Evolutionary conservation across 768 basidiomycete species (phyloP), one percentile per base, ranked within the genome.

Genomic region (Amanita pallidorosea): DNA sequence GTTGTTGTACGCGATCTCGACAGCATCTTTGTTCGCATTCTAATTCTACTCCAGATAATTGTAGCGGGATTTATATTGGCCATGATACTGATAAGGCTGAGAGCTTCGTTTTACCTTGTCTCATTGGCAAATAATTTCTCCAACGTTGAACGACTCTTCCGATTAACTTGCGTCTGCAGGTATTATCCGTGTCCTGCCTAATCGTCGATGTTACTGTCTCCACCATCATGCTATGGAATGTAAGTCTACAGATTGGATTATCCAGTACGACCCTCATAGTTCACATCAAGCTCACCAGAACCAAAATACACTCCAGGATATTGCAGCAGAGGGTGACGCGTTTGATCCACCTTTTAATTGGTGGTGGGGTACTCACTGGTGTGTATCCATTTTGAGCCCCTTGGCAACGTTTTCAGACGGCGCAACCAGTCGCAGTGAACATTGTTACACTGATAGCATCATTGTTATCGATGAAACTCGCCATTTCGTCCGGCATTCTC

Each of bases 351-450:
- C 52, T 68, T 34, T 62, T 61, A 0, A 60, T 68, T n/a, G 67
- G 69, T 52, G 68, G 68, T 12, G 67, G 68, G 4, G 42, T 59
- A 2, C 34, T 63, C 11, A 68, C 67, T 33, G 64, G 67, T 66
- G 25, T 22, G 51, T 8, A 17, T 34, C 43, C 12, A 36, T 27
- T n/a, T 12, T 31, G 15, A 33, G 4, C 8, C 9, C 15, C 15
- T 12, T 17, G 37, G 3, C 52, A 17, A 17, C 8, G 29, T 27
- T n/a, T 45, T 17, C 27, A 25, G 29, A 17, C 13, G n/a, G 25
- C 12, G 7, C 18, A 1, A 29, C 18, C n/a, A 66, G 68, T 65
- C 5, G 58, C 63, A 2, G 60, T 65, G 3, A 67, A 67, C 20
- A 54, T 65, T 18, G 37, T 57, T n/a, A 62, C 61, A 41, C 55